Evolutionary conservation across 352 stramenopile genomes (phyloP).

Genomic region (Phytophthora cryptogea): DNA sequence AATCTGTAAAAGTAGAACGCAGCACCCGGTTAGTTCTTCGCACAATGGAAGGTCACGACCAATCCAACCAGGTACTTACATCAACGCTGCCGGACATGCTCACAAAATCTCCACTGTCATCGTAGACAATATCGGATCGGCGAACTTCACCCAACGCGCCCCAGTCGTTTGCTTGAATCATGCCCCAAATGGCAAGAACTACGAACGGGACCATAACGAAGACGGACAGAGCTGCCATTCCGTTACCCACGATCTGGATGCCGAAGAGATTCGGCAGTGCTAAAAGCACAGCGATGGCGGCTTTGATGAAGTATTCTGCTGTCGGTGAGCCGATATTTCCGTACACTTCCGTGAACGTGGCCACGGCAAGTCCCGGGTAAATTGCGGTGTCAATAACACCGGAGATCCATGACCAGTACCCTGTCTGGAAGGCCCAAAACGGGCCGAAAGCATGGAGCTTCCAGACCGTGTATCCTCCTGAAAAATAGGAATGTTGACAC

Average conservation of each 20-base stretch:
- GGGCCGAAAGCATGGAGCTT: conserved; percentile 90
- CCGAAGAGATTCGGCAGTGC: conserved; percentile 51
- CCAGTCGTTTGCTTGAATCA: conserved; percentile 38
- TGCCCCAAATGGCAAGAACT: conserved; percentile 52
- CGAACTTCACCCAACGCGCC: conserved; percentile 39
- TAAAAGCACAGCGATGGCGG: conserved; percentile 41
- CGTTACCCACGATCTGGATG: conserved; percentile 85
- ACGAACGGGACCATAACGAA: conserved; percentile 93
- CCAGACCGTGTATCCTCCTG: conserved; percentile 88
- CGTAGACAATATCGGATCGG: conserved; percentile 39
- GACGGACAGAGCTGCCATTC: conserved; percentile 74
- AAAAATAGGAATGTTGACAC: conserved; percentile 16
- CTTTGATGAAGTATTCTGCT: conserved; percentile 51
- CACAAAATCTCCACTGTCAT: conserved; percentile 39
- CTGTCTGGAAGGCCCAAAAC: conserved; percentile 86
- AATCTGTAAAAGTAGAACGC: too few species aligned
- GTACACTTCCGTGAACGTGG: conserved; percentile 47
- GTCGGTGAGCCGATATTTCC: conserved; percentile 33
- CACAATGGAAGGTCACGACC: too few species aligned
- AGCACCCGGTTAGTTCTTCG: too few species aligned
- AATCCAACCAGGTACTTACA: too few species aligned
- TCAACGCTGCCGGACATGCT: conserved; percentile 42
- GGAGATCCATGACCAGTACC: conserved; percentile 85
- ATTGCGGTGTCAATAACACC: conserved; percentile 93
- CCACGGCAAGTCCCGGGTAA: conserved; percentile 84